Evolutionary conservation across 345 rosid species (phyloP), one percentile per base, ranked within the genome.

Genomic region (Eucalyptus erythrocorys): DNA sequence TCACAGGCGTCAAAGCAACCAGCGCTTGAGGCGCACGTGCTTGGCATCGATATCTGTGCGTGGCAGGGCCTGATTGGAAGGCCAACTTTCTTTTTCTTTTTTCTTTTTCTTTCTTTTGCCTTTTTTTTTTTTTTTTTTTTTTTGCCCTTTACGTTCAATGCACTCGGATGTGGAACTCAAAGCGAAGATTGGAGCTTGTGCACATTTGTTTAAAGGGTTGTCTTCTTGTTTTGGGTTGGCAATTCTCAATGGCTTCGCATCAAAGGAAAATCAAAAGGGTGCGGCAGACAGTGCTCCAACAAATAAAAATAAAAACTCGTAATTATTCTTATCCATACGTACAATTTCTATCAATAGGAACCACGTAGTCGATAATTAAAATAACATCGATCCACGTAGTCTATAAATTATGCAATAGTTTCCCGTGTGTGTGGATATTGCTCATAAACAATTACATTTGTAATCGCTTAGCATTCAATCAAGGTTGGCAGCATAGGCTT

Each of bases 321-420:
- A 26, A 71, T 37, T 71, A 42, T 21, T 71, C 15, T 71, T 37
- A 37, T 40, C 45, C 12, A 71, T 10, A 12, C 26, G 0, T 19
- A 34, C 7, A 1, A 51, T 11, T 27, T 1, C 43, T 11, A 21
- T 10, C 13, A 6, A 40, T 71, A 21, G 1, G 1, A 71, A 76
- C 3, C 26, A 12, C 15, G 1, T 19, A 19, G 37, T 40, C 15
- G 2, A 34, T 37, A 13, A 37, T 76, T 40, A 15, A 76, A 42
- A 76, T 71, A 1, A 22, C 8, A 5, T 19, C 0, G 27, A 8
- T 37, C 45, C 27, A 19, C 13, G 5, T 2, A 7, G 3, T 76
- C 15, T 37, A 76, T 40, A 76, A 37, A 21, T 42, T 43, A 76
- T 6, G 27, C 15, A 10, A 21, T 3, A 19, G 27, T 76, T 37